phyloP scores from a whole-genome alignment of 441 rosid genomes.

The Monsonia emarginata region DNA sequence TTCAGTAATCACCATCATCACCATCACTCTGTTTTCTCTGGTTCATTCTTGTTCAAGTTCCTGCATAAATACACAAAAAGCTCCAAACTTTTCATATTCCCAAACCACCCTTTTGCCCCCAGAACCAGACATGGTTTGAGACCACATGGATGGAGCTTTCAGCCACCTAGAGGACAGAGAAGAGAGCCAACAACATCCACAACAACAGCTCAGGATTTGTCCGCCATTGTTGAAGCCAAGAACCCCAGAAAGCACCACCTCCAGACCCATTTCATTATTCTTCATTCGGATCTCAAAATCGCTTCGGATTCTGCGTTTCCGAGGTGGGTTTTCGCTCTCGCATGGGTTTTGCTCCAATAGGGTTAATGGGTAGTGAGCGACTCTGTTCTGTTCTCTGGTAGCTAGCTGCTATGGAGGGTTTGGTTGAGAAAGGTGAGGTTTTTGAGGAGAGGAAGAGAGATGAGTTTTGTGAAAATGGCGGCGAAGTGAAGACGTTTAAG shows the following conservation, averaged over 20 bases:
- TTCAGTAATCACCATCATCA: constrained; percentile 26
- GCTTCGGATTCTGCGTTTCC: constrained; percentile 26
- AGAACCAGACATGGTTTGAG: constrained; percentile 30
- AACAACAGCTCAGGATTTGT: constrained; percentile 27
- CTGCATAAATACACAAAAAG: constrained; percentile 1
- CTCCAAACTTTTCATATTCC: not conserved
- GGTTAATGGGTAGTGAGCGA: too few relatives aligned
- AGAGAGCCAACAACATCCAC: constrained; percentile 13
- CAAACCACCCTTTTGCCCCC: constrained; percentile 14
- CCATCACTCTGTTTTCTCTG: constrained; percentile 9
- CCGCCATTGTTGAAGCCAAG: constrained; percentile 26
- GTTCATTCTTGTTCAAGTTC: too few relatives aligned
- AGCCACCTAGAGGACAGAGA: constrained; percentile 33
- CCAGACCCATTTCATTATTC: constrained; percentile 22
- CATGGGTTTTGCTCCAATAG: constrained; percentile 19
- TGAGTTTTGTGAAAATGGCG: constrained; percentile 18
- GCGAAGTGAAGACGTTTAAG: constrained; percentile 23
- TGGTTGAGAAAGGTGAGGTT: constrained; percentile 25
- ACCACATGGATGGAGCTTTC: constrained; percentile 42
- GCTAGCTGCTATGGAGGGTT: constrained; percentile 45
- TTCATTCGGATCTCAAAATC: constrained; percentile 38
- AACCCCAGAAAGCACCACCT: constrained; percentile 6
- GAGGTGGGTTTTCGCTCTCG: constrained; percentile 20
- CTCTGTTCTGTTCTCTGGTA: not conserved
- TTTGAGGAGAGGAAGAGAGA: constrained; percentile 24